Evolutionary conservation across 495 filamentous ascomycete genomes (phyloP).

Genomic region (Aspergillus heteromorphus): DNA sequence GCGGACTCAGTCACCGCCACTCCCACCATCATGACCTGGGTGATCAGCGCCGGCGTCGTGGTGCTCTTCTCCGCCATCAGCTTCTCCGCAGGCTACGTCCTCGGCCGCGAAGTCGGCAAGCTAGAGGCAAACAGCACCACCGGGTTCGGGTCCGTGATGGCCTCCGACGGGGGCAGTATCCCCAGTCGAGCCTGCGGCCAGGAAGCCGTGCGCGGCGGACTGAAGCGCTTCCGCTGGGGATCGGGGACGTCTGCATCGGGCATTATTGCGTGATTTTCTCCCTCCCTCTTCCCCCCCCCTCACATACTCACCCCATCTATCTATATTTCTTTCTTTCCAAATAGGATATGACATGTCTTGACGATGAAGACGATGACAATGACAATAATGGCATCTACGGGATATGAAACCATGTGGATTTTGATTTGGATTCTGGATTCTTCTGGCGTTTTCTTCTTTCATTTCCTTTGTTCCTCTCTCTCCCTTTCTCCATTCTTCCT

Average conservation of each 20-base stretch:
- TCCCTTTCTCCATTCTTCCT: too few species aligned
- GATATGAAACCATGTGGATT: neutral
- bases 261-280: conserved; percentile 23
- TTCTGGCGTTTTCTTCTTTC: too few species aligned
- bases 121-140: conserved; percentile 50
- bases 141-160: conserved; percentile 27
- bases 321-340: neutral
- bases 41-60: conserved; percentile 85
- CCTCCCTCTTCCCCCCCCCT: neutral
- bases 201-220: conserved; percentile 38
- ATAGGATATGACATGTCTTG: neutral
- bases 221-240: conserved; percentile 42
- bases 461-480: too few species aligned
- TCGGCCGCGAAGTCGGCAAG: conserved; percentile 75
- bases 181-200: conserved; percentile 37
- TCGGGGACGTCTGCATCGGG: conserved; percentile 33
- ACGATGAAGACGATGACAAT: neutral
- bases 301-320: neutral
- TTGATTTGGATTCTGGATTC: neutral
- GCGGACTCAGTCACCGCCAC: conserved; percentile 23
- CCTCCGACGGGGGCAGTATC: conserved; percentile 27
- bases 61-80: conserved; percentile 86
- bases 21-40: conserved; percentile 85
- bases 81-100: conserved; percentile 87
- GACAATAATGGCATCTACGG: neutral